phyloP scores from a whole-genome alignment of 176 grass and related monocot species.

The Coix lacrymajobi region DNA sequence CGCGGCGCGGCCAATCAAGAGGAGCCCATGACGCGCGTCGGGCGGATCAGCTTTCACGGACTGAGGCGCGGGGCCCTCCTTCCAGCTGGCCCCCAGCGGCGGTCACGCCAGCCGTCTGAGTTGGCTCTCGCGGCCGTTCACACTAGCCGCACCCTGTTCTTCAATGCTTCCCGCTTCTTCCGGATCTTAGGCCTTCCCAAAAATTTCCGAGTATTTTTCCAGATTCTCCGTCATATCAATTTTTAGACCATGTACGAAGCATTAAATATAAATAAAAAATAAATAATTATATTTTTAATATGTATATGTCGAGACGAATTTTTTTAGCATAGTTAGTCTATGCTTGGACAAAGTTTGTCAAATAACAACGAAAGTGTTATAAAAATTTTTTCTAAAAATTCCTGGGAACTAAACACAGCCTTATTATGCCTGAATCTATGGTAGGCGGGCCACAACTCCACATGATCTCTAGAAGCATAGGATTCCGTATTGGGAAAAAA shows the following conservation, averaged over 20 bases:
- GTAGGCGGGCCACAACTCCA: neutral
- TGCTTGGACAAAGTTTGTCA: too few species aligned
- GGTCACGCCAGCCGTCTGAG: neutral
- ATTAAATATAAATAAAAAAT: too few species aligned
- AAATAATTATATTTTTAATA: too few species aligned
- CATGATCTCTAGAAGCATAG: neutral
- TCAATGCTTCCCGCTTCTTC: neutral
- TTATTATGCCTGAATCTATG: neutral
- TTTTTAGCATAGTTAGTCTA: too few species aligned
- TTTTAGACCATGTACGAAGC: too few species aligned
- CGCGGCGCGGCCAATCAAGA: slow-evolving; percentile 15
- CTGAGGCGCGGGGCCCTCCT: neutral
- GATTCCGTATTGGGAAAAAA: neutral
- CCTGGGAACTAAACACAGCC: too few species aligned
- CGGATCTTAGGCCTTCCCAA: too few species aligned
- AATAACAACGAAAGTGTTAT: too few species aligned
- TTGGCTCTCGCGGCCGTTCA: neutral
- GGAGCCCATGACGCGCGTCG: slow-evolving; percentile 19
- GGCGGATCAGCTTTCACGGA: neutral
- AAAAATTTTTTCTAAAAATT: too few species aligned
- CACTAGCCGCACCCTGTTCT: neutral
- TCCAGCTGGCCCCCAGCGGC: neutral
- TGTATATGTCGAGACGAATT: too few species aligned
- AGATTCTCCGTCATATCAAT: too few species aligned
- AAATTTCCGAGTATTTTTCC: too few species aligned